phyloP scores from a whole-genome alignment of 192 early-diverging fungal genomes.

The Coemansia pectinata region DNA sequence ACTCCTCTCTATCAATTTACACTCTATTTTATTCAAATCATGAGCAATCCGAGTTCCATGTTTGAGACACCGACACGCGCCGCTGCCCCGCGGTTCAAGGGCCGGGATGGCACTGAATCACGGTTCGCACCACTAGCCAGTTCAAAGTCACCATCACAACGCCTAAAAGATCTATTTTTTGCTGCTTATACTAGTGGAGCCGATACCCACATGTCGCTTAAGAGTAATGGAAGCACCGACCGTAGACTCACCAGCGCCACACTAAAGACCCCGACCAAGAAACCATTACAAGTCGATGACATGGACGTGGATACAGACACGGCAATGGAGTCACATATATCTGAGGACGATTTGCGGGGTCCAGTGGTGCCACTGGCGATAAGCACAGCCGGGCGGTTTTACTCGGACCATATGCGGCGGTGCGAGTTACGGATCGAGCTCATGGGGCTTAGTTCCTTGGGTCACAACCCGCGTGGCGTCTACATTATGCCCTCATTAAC shows the following conservation, averaged over 20 bases:
- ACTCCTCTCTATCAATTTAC: not conserved
- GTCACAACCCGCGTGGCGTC: conserved; percentile 83
- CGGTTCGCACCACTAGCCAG: not conserved
- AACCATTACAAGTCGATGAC: conserved; percentile 10
- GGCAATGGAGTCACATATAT: conserved; percentile 6
- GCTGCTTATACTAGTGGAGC: conserved; percentile 46
- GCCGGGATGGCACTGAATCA: conserved; percentile 7
- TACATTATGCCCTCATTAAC: conserved; percentile 76
- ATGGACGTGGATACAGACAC: conserved; percentile 42
- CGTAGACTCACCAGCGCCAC: conserved; percentile 20
- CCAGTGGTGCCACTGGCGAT: conserved; percentile 47
- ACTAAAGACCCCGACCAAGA: conserved; percentile 37
- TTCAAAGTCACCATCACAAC: conserved; percentile 46
- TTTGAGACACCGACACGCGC: conserved; percentile 39
- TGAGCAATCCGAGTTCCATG: conserved; percentile 18
- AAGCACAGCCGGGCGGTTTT: conserved; percentile 35
- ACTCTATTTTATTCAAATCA: not conserved
- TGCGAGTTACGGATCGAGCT: conserved; percentile 54
- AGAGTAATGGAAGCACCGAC: conserved; percentile 2
- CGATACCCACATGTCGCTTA: conserved; percentile 12
- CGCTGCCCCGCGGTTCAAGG: conserved; percentile 23
- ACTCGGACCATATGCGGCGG: conserved; percentile 56
- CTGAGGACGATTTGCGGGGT: conserved; percentile 24
- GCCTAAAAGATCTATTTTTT: conserved; percentile 51
- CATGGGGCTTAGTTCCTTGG: conserved; percentile 34